Evolutionary conservation across 1,284 basidiomycete genomes (phyloP), one percentile per base, ranked within the genome.

Genomic region (Fomitiporia mediterranea): DNA sequence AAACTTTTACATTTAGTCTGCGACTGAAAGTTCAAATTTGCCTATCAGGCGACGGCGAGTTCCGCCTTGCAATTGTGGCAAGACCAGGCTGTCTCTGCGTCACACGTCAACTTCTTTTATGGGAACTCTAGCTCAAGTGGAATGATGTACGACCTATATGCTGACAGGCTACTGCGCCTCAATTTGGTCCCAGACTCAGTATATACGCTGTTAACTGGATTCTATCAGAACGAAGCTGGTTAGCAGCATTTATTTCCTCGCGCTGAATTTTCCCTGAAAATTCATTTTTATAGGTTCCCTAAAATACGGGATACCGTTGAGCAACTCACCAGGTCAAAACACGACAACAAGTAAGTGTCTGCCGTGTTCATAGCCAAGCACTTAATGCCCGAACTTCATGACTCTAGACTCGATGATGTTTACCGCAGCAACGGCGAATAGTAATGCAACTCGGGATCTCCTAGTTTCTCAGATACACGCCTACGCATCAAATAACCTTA

Each of bases 111-210:
- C 58, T 63, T 55, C 2, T 73, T 7, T 17, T 44, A 70, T 49
- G 63, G 62, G 2, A 46, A 61, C 4, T 13, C 59, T 0, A 44
- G 53, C 6, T 67, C 70, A 3, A 74, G 67, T 67, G 68, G 70
- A 1, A 48, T 75, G 25, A 68, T 75, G 52, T 81, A 81, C 62
- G 81, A 81, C 56, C 57, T 80, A 13, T 77, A 72, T 56, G 69
- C 73, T 5, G 77, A 80, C 57, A 68, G 67, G 53, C 62, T 78
- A 13, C 59, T 70, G 42, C 60, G 61, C 37, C 60, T 64, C 9
- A 53, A 66, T 39, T 42, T 68, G 17, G 66, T 69, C 59, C 65
- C 68, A 8, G 49, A 63, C 21, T 15, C 38, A 17, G 44, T 60
- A 2, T 60, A 60, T 34, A 39, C 51, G 17, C 19, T 51, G 8